Base-by-base conservation (phyloP, 495 filamentous ascomycete genomes). In the Tuber brumale region DNA sequence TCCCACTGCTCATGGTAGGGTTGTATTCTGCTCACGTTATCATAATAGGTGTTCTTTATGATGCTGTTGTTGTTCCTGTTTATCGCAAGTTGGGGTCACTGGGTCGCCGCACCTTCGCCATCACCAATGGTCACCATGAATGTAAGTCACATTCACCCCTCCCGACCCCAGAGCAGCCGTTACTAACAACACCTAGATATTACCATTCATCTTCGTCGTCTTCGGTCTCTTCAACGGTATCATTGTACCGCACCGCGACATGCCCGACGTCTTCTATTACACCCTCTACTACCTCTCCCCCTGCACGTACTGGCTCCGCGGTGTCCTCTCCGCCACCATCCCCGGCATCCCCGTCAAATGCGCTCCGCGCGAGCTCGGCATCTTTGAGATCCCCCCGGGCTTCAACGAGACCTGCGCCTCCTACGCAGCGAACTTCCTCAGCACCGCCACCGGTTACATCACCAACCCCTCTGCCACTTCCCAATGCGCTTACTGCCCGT, bases 71-170 rank as follows among this genome's bases (percentile, higher is more conserved):
- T 94, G 85, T 93, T 91, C 87, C 84, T 95, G 43, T 95, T 95
- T 87, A 87, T 89, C 77, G 87, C 88, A 9, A 90, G 87, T 75
- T 94, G 92, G 91, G 92, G 93, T 39, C 93, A 95, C 81, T 94
- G 91, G 91, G 93, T 94, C 78, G 91, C 90, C 81, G 91, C 93
- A 7, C 92, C 93, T 84, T 91, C 93, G 0, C 92, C 92, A 1
- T 89, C 86, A 10, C 93, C 94, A 85, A 92, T 91, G 5, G 91
- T 95, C 80, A 93, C 94, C 81, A 89, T 89, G 70, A 94, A 95
- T 84, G 85, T 90, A 8, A 76, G 84, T n/a, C 23, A n/a, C 48
- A 7, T n/a, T 10, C 23, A 9, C 12, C 12, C 27, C n/a, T 46
- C 19, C 42, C 71, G 12, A n/a, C 18, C 72, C 75, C 73, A 77